A percentile compares a stretch with the other conserved stretches of the same genome.
Evolutionary conservation across 2,329 filamentous ascomycete genomes (phyloP).

Genomic region (Penicillium crustosum): DNA sequence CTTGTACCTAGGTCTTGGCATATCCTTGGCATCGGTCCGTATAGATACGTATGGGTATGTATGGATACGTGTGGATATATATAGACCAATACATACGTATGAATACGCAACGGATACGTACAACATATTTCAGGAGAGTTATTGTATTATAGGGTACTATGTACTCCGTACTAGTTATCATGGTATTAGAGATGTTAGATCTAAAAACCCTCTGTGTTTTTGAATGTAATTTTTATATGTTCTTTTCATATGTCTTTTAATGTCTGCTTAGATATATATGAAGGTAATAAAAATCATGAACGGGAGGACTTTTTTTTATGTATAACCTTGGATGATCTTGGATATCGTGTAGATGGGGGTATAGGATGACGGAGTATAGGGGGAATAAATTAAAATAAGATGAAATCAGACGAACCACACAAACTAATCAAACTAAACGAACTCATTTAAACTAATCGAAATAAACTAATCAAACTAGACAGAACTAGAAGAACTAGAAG

Average conservation of each 20-base stretch:
- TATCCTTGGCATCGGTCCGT: neutral
- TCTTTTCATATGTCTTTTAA: neutral
- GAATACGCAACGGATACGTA: no score
- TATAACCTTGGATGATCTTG: neutral
- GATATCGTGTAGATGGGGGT: neutral
- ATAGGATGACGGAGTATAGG: neutral
- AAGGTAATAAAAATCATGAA: neutral
- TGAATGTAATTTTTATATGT: no score
- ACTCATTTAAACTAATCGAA: neutral
- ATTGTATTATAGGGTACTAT: neutral
- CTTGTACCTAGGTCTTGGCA: neutral
- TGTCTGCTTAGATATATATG: neutral
- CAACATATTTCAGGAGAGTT: neutral
- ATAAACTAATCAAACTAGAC: neutral
- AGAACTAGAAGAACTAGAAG: neutral
- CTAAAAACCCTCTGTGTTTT: no score
- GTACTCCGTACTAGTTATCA: no score
- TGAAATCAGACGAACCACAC: neutral
- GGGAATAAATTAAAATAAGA: neutral
- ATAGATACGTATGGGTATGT: neutral
- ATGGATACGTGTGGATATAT: neutral
- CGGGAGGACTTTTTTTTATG: no score
- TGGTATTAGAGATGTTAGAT: no score
- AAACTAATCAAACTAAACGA: neutral
- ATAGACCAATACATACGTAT: no score